Evolutionary conservation across 2,329 filamentous ascomycete species (phyloP), one percentile per base, ranked within the genome.

Genomic region (Didymella pinodella): DNA sequence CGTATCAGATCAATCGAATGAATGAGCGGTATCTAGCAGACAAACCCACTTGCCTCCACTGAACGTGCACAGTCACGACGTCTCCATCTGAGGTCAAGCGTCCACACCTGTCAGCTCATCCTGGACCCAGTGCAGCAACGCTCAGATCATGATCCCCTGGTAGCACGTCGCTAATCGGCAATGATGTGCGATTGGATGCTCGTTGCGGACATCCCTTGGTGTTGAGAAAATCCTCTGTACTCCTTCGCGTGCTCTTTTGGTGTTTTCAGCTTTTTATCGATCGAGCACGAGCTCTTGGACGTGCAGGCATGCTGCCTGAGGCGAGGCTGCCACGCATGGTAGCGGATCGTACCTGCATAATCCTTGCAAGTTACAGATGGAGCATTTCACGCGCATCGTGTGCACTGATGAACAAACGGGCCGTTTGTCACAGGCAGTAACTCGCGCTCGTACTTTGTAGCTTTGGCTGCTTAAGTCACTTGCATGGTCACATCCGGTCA

Each of bases 131-230:
- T 44, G 31, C 28, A 20, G 40, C 31, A 40, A 5, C 29, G 41
- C 31, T 53, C 41, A 20, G 38, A 40, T 52, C 16, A 53, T 40
- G 51, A 48, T 54, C 44, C 31, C 32, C 51, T n/a, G 4, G 43
- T 32, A 32, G 44, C 12, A 3, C 29, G n/a, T 54, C 50, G 41
- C 22, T 31, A 22, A 47, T 40, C 50, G 50, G 36, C 20, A 10
- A 28, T 11, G 32, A 28, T n/a, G 22, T 29, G 47, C 46, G 16
- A 29, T 10, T 44, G 38, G 12, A 18, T 10, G 20, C 38, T 29
- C 25, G 14, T 50, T 43, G n/a, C 22, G 20, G 25, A 28, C 4
- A 34, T 41, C 26, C 26, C 48, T 7, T 50, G 16, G 34, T 34
- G 38, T 29, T 32, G 22, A 22, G 11, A 6, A 12, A 20, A 41